These are phyloP conservation scores for Thalassiosira hispida DNA, from an alignment of 352 stramenopile genomes.

Conservation along the genomic window DNA sequence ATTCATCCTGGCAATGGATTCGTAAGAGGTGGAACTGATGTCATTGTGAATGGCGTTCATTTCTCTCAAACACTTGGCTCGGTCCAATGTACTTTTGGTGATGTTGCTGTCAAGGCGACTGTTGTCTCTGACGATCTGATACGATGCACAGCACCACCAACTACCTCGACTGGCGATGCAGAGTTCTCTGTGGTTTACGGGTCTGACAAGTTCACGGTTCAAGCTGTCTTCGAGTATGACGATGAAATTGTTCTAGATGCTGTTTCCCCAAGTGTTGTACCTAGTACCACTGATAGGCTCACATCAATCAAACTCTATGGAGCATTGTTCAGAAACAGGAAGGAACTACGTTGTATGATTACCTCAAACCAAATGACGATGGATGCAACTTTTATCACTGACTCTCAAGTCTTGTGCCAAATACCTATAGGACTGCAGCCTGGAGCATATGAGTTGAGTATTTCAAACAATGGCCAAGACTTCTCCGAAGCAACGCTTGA, in stretches of 20 bases:
- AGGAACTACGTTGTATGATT: conserved; percentile 53
- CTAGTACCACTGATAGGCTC: conserved; percentile 21
- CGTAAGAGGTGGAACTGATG: conserved; percentile 44
- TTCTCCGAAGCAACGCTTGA: conserved; percentile 35
- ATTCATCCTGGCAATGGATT: conserved; percentile 54
- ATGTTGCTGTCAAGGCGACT: conserved; percentile 22
- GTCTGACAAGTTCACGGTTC: conserved; percentile 44
- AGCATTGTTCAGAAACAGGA: conserved; percentile 35
- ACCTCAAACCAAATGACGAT: neutral
- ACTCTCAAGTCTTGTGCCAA: conserved; percentile 35
- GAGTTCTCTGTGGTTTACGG: conserved; percentile 42
- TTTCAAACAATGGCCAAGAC: conserved; percentile 62
- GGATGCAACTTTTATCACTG: conserved; percentile 38
- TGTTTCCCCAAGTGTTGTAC: conserved; percentile 25
- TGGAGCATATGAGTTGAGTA: conserved; percentile 38
- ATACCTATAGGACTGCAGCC: conserved; percentile 43
- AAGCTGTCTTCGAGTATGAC: conserved; percentile 47
- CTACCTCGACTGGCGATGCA: neutral
- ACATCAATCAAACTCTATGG: conserved; percentile 46
- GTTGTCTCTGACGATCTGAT: conserved; percentile 47
- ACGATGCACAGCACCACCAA: conserved; percentile 33
- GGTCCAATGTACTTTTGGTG: conserved; percentile 52
- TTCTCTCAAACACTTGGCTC: conserved; percentile 49
- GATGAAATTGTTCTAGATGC: conserved; percentile 44
- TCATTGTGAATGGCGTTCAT: conserved; percentile 44